A percentile compares a stretch with the other conserved stretches of the same genome.
Conservation (phyloP, 2,329 filamentous ascomycete species). For the Myrmaecium sp. region DNA sequence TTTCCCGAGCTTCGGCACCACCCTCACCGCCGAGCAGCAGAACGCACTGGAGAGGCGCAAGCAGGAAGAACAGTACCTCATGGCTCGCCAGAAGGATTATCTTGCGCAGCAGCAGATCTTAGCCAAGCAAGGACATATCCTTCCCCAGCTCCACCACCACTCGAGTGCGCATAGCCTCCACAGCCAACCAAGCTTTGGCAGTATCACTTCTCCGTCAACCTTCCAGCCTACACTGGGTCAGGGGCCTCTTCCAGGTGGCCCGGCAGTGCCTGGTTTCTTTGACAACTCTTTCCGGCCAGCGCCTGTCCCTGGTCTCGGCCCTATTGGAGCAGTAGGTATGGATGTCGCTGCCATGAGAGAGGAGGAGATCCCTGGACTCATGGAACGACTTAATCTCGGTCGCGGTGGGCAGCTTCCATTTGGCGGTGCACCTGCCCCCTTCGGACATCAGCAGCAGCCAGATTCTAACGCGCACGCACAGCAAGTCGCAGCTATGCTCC, state of each 20-base stretch:
- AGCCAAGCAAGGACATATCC: conserved; percentile 47
- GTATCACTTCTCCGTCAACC: conserved; percentile 72
- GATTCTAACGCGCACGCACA: conserved; percentile 32
- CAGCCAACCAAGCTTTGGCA: conserved; percentile 91
- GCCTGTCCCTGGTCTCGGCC: conserved; percentile 23
- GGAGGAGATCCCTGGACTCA: conserved; percentile 49
- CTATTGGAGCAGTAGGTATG: conserved; percentile 27
- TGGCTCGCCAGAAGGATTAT: conserved; percentile 90
- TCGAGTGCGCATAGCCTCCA: conserved; percentile 91
- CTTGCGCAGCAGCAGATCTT: conserved; percentile 73
- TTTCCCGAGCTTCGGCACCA: conserved; percentile 93
- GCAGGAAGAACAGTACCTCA: conserved; percentile 93
- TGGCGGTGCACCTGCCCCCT: conserved; percentile 26
- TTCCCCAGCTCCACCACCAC: conserved; percentile 69
- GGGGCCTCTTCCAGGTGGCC: conserved; percentile 29
- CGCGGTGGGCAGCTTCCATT: conserved; percentile 33
- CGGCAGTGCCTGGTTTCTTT: conserved; percentile 46
- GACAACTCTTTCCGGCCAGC: conserved; percentile 37
- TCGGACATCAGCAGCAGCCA: conserved; percentile 29
- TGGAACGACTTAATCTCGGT: conserved; percentile 48
- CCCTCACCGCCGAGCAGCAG: conserved; percentile 90
- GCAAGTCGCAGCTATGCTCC: conserved; percentile 42
- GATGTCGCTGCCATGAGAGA: conserved; percentile 37
- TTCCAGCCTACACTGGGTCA: conserved; percentile 45
- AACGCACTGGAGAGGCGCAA: conserved; percentile 93